Percentiles rank a stretch among this genome's conserved stretches.
phyloP scores from a whole-genome alignment of 2,329 filamentous ascomycete genomes.

The Botrytis squamosa region DNA sequence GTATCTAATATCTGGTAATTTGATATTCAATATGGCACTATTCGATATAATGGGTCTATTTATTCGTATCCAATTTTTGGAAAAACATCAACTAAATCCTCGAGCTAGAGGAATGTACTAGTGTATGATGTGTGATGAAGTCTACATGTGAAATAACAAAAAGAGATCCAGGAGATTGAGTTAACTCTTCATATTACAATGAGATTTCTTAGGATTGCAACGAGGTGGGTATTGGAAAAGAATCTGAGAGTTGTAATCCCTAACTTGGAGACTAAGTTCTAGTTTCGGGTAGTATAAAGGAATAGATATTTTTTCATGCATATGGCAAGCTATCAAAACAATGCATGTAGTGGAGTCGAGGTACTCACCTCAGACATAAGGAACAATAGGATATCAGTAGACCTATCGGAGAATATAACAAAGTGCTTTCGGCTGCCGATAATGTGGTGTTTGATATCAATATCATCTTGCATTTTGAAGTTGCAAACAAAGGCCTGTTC shows the following conservation, averaged over 20 bases:
- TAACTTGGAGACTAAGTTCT: not conserved
- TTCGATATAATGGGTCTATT: not conserved
- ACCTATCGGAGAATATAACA: not conserved
- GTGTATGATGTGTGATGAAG: too few species aligned
- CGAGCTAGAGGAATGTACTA: not conserved
- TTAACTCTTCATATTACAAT: too few species aligned
- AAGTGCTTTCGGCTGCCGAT: not conserved
- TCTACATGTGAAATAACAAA: too few species aligned
- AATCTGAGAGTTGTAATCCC: rapidly evolving
- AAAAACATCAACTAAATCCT: too few species aligned
- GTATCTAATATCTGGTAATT: not conserved
- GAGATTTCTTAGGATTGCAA: rapidly evolving
- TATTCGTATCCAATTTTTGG: too few species aligned
- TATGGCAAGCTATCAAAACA: not conserved
- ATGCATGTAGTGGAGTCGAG: not conserved
- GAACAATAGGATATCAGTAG: not conserved
- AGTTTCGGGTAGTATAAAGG: not conserved
- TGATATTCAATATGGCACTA: not conserved
- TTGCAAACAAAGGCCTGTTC: not conserved
- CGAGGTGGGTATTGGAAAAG: not conserved
- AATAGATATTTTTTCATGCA: not conserved
- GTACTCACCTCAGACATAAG: not conserved
- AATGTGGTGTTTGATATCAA: not conserved
- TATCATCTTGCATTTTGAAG: not conserved
- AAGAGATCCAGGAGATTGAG: too few species aligned